Evolutionary conservation across 1,139 yeast genomes (phyloP), one percentile per base, ranked within the genome.

Genomic region (Candida sanyaensis): DNA sequence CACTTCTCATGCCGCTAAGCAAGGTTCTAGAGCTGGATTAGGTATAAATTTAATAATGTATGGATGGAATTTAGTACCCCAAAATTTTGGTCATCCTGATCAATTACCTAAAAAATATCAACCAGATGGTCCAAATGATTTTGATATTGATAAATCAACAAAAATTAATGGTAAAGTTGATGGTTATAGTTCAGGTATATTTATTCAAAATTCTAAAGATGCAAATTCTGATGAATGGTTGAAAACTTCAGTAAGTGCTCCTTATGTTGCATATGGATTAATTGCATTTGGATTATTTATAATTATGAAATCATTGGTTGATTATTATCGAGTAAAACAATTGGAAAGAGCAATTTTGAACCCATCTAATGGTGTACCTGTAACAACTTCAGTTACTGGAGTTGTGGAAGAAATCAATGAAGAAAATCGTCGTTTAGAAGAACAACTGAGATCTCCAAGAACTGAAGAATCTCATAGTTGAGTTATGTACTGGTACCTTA

Each of bases 1-100:
- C 68, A 92, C 99, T 1, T 89, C 97, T 1, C 99, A 93, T 63
- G 98, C 98, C 6, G 97, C 98, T 5, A 90, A 90, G 62, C 93
- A 92, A 59, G 99, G 99, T 6, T 86, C 98, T 2, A 76, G 97
- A 51, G 88, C 93, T 11, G 99, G 99, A 0, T 72, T 93, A 48
- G 99, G 99, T 2, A 66, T 89, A 48, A 91, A 97, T 0, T 80
- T 95, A 56, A 74, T 92, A 42, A 81, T 87, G 53, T 84, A 85
- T 57, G 96, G 96, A 1, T 85, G 81, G 63, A 77, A 80, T 46
- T 76, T 90, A 69, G 74, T 86, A 32, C 96, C 97, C 0, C 71
- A 79, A 32, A 75, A 77, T 55, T 73, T 75, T 51, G 83, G 81
- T 7, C 64, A 67, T 41, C 63, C 75, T 2, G 69, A 72, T 45